A percentile compares a stretch with the other conserved stretches of the same genome.
Conservation (phyloP, 2,329 filamentous ascomycete genomes). For the Neopestalotiopsis sp. region DNA sequence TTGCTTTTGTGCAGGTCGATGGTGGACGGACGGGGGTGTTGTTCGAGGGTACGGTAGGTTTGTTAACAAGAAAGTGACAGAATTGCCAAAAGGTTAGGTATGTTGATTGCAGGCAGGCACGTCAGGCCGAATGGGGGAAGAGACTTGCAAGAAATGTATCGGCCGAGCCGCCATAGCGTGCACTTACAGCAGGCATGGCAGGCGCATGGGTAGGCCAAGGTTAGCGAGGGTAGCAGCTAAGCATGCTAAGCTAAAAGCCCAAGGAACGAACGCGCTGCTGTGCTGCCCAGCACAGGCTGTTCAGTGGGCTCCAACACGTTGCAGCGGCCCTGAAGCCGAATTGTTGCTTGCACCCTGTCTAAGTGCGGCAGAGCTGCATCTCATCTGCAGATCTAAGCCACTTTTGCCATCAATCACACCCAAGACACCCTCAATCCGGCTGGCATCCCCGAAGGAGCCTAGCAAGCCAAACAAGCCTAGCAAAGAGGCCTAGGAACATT, state of each 20-base stretch:
- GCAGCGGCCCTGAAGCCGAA: neutral
- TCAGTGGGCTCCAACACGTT: neutral
- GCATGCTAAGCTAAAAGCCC: too few relatives aligned
- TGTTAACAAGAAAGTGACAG: too few relatives aligned
- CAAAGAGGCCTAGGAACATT: too few relatives aligned
- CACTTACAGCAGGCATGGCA: neutral
- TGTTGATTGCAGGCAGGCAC: neutral
- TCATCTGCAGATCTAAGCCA: neutral
- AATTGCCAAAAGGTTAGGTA: too few relatives aligned
- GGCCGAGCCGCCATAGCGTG: neutral
- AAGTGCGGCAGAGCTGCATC: neutral
- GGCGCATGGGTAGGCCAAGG: neutral
- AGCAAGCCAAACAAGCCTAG: neutral
- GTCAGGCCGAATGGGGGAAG: neutral
- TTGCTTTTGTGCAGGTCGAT: too few relatives aligned
- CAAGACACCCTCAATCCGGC: constrained; percentile 5
- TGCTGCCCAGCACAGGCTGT: too few relatives aligned
- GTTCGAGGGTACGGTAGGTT: too few relatives aligned
- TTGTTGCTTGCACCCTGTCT: neutral
- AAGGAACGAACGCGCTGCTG: too few relatives aligned
- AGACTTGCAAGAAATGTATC: neutral
- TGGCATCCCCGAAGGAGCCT: constrained; percentile 24
- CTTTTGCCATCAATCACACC: constrained; percentile 10
- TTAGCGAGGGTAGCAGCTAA: too few relatives aligned
- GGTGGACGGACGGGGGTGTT: too few relatives aligned